Conservation (phyloP, 257 asterid genomes). For the Plantago ovata region DNA sequence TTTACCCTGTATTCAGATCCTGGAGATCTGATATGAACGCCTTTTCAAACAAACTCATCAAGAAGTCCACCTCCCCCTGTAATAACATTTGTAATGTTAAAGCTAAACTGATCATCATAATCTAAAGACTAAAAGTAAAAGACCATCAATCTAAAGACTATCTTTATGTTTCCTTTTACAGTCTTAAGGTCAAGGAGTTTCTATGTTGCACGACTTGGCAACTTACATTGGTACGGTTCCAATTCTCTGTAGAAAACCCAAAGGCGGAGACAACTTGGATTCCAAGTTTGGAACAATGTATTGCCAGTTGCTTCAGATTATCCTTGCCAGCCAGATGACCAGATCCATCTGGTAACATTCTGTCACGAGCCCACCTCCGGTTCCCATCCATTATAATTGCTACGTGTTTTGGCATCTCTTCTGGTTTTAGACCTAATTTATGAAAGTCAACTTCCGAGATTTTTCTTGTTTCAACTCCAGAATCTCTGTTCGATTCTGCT, state of each 20-base stretch:
- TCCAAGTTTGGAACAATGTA: slow-evolving; percentile 18
- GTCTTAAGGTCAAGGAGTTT: too few species aligned
- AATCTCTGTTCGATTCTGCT: neutral
- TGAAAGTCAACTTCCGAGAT: too few species aligned
- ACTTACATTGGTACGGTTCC: slow-evolving; percentile 17
- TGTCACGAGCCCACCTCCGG: slow-evolving; percentile 20
- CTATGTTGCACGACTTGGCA: neutral
- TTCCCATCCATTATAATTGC: slow-evolving; percentile 24
- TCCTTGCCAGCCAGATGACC: slow-evolving; percentile 13
- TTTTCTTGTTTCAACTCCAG: too few species aligned
- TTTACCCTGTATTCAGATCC: slow-evolving; percentile 7
- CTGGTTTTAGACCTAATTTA: slow-evolving; percentile 8
- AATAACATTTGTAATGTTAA: too few species aligned
- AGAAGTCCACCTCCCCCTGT: slow-evolving; percentile 21
- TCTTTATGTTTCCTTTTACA: too few species aligned
- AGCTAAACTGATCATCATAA: too few species aligned
- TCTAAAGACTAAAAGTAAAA: too few species aligned
- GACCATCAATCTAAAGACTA: too few species aligned
- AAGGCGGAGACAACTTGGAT: slow-evolving; percentile 22
- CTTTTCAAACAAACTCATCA: slow-evolving; percentile 14
- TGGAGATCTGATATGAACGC: neutral
- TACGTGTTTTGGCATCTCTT: slow-evolving; percentile 26
- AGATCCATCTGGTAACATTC: neutral
- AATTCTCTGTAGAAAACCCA: slow-evolving; percentile 24
- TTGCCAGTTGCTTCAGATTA: slow-evolving; percentile 3